Base-by-base conservation (phyloP, 352 stramenopile species). In the Phytopythium oedochilum region DNA sequence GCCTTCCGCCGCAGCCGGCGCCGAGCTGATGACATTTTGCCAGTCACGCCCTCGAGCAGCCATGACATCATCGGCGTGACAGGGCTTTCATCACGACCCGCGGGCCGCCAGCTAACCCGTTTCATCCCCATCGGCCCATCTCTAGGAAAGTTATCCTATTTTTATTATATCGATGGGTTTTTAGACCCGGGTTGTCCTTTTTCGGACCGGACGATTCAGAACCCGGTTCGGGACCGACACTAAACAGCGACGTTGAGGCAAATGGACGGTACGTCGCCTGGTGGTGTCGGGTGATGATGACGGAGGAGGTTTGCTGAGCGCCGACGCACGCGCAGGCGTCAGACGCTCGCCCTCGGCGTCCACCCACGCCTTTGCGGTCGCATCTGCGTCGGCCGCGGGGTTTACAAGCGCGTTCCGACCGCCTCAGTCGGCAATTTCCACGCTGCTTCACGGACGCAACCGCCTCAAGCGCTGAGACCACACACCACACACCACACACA, bases 191-290 rank as follows among this genome's bases (percentile, higher is more conserved):
- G 40, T n/a, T n/a, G n/a, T n/a, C n/a, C n/a, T n/a, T 29, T 46
- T 31, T 36, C 7, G 2, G 11, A 9, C 9, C 3, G 2, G 8
- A 2, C 3, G 39, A 31, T 11, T 5, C 22, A n/a, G 15, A 46
- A 31, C 40, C 40, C 40, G 40, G 40, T 4, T 10, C 40, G 40
- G 40, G 40, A 18, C 11, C n/a, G n/a, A n/a, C n/a, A n/a, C 10
- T 7, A 46, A 46, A 46, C 29, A 22, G 40, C 40, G 31, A 46
- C 40, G 29, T 46, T 3, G 39, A 23, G 7, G n/a, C 39, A 26
- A 45, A 45, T 29, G 40, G 40, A 46, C 40, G 22, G 40, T n/a
- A 29, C 40, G 40, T n/a, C n/a, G n/a, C n/a, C n/a, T n/a, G n/a
- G n/a, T n/a, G n/a, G n/a, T n/a, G n/a, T n/a, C n/a, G n/a, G n/a